Conservation (phyloP, 2,329 filamentous ascomycete genomes). For the Tolypocladium guangdongense region DNA sequence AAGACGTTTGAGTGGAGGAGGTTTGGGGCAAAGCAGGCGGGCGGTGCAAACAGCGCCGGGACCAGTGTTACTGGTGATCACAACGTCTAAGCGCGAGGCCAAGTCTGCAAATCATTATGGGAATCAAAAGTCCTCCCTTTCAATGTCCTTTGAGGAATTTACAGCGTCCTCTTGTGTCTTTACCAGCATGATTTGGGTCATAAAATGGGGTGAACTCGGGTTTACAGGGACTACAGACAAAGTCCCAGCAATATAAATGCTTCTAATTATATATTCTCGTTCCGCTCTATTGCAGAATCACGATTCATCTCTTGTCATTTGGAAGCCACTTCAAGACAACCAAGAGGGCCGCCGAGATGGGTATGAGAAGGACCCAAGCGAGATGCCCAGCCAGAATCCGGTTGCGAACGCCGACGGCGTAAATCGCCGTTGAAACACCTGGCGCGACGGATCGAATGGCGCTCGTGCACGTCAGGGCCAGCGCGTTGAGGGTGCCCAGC, state of each 20-base stretch:
- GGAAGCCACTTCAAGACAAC: slow-evolving; percentile 17
- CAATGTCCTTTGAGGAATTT: background rate
- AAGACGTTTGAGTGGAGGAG: slow-evolving; percentile 22
- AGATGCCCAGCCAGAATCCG: slow-evolving; percentile 52
- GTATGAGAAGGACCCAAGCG: slow-evolving; percentile 22
- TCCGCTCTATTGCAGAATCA: background rate
- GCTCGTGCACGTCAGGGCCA: slow-evolving; percentile 45
- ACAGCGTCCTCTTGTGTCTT: background rate
- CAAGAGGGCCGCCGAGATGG: slow-evolving; percentile 16
- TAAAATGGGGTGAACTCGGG: too few species aligned
- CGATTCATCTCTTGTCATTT: slow-evolving; percentile 7
- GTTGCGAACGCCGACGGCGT: slow-evolving; percentile 52
- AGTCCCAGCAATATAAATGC: background rate
- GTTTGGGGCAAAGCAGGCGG: slow-evolving; percentile 3
- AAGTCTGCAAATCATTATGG: background rate
- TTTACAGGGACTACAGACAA: too few species aligned
- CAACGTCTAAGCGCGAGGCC: slow-evolving; percentile 1
- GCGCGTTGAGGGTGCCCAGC: slow-evolving; percentile 61
- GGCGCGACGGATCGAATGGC: slow-evolving; percentile 56
- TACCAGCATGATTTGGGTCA: background rate
- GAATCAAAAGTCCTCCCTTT: background rate
- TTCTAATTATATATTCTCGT: background rate
- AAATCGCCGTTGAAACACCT: slow-evolving; percentile 54
- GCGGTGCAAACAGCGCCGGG: background rate
- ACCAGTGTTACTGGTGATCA: background rate